Base-by-base conservation (phyloP, 129 eudicot genomes). In the Chrysanthemum lavandulifolium region DNA sequence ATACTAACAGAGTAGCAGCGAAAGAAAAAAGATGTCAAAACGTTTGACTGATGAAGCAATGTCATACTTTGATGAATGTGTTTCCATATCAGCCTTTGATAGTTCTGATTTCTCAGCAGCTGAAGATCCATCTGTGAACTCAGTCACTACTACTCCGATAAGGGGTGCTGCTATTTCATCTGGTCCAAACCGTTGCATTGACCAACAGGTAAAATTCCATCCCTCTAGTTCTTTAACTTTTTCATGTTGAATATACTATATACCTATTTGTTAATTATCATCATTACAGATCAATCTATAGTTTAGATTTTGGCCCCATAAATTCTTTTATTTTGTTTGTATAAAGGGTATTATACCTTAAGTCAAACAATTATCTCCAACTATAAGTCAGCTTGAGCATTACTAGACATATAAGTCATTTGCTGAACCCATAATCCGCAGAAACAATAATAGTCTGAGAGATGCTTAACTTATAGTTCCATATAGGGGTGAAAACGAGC, bases 81-180 rank as follows among this genome's bases (percentile, higher is more conserved):
- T 94, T 77, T 90, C 97, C 43, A 81, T 94, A 81, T 94, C 99
- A 71, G 90, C 99, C 10, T 94, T 90, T 15, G 99, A 94, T 78
- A 89, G 97, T 80, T 94, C 99, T 31, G 99, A 94, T 81, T 88
- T 94, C 85, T 94, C 99, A 61, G 96, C 99, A 66, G 78, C 90
- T 43, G 97, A 94, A 85, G 97, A 94, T 73, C 84, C 88, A 72
- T 79, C 83, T 21, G 68, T 70, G 49, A 79, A 55, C 75, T 82
- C 83, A 10, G 78, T 68, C 61, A 73, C 73, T 54, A 51, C 68
- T 79, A 53, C 66, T 27, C 66, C 66, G 10, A 54, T 70, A 77
- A 62, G 16, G 47, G 71, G 71, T 21, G 50, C 51, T 63, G 45
- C 60, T 48, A 49, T 74, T 40, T 40, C 47, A 8, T 40, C 47